Evolutionary conservation across 192 early-diverging fungal genomes (phyloP), one percentile per base, ranked within the genome.

Genomic region (Gamsiella multidivaricata): DNA sequence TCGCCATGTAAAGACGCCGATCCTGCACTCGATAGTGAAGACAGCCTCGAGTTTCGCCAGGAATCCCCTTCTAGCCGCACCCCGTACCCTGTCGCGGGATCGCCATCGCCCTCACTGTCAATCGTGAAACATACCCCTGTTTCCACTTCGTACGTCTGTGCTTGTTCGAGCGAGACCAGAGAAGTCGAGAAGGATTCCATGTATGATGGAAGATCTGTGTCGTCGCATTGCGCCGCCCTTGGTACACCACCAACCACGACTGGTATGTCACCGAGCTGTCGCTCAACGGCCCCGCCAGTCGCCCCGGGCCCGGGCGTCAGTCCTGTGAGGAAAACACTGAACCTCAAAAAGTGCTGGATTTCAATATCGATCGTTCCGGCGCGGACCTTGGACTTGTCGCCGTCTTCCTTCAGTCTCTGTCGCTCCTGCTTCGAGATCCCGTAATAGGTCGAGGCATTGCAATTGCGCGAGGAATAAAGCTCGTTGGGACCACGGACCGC

Each of bases 301-400:
- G 45, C 10, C n/a, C 17, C 34, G 9, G 45, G 5, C 18, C 58
- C 29, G 20, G 46, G 14, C 36, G 49, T 1, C 25, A 36, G 2
- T 31, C 49, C 57, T 31, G n/a, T 31, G 32, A 60, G 15, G 23
- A 20, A 11, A 34, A 60, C 10, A 22, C n/a, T 29, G 20, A 47
- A 69, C 34, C 67, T 47, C 25, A 69, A 25, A 31, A 60, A 70
- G 28, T 70, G 69, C 22, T 69, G 67, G 15, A 70, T 70, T 36
- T 70, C 69, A 31, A 70, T 70, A 14, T 61, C 53, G 20, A 61
- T 69, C 2, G 3, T 36, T 11, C 49, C 49, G n/a, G 37, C 32
- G 17, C 6, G 23, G 33, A 10, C n/a, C n/a, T n/a, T n/a, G 0
- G 36, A 17, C 8, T 32, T 5, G 15, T 60, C 29, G 23, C 9